Base-by-base conservation (phyloP, 148 eudicot genomes). In the Rhododendron williamsianum region DNA sequence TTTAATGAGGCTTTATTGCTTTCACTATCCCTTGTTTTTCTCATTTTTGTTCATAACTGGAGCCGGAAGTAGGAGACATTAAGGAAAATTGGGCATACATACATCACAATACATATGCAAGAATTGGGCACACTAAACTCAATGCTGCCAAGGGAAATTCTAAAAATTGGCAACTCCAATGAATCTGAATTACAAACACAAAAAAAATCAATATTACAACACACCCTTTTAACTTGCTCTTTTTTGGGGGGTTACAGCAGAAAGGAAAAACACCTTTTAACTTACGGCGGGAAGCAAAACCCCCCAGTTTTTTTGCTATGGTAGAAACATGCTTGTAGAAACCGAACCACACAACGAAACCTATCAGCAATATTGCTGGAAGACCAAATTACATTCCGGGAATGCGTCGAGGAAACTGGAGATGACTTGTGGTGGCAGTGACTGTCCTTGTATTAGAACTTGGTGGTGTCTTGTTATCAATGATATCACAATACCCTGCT, bases 391-490 rank as follows among this genome's bases (percentile, higher is more conserved):
- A 83, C 87, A 91, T 83, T 93, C 92, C 0, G 98, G 98, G 81
- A 90, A 94, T 38, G 74, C 58, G 63, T 86, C 45, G 33, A 90
- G 78, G 72, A 94, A 92, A 82, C 80, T 86, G 81, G 94, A 89
- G 71, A 92, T 81, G 52, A 92, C 88, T 85, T 90, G 77, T 9
- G 87, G 91, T 54, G 93, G 88, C 19, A 91, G 51, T 18, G 87
- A 63, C 46, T 87, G 91, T 83, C 91, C 88, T 56, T 86, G 89
- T 58, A 87, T 19, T 41, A 92, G 89, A 83, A 85, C 84, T 83
- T 90, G 91, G 72, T 82, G 93, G 87, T 91, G 85, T 78, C 90
- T 91, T 84, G 91, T 79, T 60, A 94, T 82, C 52, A 94, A 84
- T 43, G 91, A 90, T 4, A 84, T 60, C 56, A 93, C 87, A n/a